These are phyloP conservation scores for Penicillium pancosmium DNA, from an alignment of 495 filamentous ascomycete species.

Conservation along the genomic window DNA sequence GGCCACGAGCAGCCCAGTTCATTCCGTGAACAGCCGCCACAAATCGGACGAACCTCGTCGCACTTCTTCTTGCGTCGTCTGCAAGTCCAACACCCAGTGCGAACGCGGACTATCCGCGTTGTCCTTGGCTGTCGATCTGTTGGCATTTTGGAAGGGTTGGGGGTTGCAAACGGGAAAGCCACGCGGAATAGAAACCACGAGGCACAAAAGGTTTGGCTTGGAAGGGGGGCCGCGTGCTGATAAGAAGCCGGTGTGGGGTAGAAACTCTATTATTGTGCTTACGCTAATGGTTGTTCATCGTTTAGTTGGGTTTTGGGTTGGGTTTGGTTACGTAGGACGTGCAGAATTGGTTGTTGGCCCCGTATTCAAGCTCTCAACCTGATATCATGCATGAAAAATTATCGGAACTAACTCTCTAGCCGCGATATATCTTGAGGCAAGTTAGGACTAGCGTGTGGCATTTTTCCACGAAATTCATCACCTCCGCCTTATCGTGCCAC, in stretches of 20 bases:
- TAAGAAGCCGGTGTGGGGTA: conserved; percentile 2
- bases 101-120: conserved; percentile 38
- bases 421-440: not conserved
- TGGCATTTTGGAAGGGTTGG: conserved; percentile 26
- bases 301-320: not conserved
- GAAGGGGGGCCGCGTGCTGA: not conserved
- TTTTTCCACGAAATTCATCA: conserved; percentile 21
- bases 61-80: conserved; percentile 93
- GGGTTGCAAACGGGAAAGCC: not conserved
- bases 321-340: conserved; percentile 1
- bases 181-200: not conserved
- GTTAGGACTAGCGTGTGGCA: not conserved
- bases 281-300: not conserved
- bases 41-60: conserved; percentile 78
- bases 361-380: not conserved
- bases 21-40: conserved; percentile 55
- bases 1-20: conserved; percentile 40
- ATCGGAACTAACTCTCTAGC: not conserved
- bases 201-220: not conserved
- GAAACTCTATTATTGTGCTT: conserved; percentile 6
- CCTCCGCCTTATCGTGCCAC: conserved; percentile 31
- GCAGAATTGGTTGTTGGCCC: not conserved
- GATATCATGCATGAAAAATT: not conserved
- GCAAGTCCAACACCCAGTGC: conserved; percentile 83
- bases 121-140: conserved; percentile 32